A percentile compares a stretch with the other conserved stretches of the same genome.
Conservation (phyloP, 139 green algal species). For the Ettlia oleoabundans region DNA sequence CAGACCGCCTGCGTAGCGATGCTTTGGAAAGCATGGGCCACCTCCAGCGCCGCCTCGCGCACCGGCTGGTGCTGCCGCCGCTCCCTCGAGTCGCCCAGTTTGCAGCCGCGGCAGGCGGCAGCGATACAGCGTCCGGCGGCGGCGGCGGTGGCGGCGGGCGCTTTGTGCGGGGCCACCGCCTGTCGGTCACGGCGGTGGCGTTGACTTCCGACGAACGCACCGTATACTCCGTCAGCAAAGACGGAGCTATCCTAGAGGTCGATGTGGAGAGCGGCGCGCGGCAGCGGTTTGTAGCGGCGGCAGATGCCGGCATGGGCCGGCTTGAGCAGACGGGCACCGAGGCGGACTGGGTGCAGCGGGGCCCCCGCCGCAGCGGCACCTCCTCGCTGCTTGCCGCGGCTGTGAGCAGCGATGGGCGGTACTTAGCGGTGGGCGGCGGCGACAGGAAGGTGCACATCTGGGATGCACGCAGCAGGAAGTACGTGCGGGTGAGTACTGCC, state of each 20-base stretch:
- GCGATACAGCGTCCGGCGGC: no score
- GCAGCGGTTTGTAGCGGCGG: slow-evolving; percentile 1
- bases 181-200: slow-evolving; percentile 75
- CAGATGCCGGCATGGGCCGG: not conserved
- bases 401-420: slow-evolving; percentile 71
- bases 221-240: slow-evolving; percentile 82
- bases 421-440: slow-evolving; percentile 83
- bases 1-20: slow-evolving; percentile 54
- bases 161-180: slow-evolving; percentile 50
- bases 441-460: slow-evolving; percentile 89
- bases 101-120: slow-evolving; percentile 19
- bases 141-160: no score
- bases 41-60: slow-evolving; percentile 60
- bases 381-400: slow-evolving; percentile 70
- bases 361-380: slow-evolving; percentile 23
- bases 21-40: slow-evolving; percentile 61
- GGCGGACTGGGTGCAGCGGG: slow-evolving; percentile 35
- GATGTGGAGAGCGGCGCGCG: slow-evolving; percentile 77
- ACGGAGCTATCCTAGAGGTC: slow-evolving; percentile 75
- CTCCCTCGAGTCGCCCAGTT: slow-evolving; percentile 19
- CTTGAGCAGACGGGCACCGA: not conserved
- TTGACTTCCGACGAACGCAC: slow-evolving; percentile 75
- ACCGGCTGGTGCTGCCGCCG: slow-evolving; percentile 54
- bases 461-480: slow-evolving; percentile 63
- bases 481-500: slow-evolving; percentile 27